Evolutionary conservation across 2,329 filamentous ascomycete species (phyloP), one percentile per base, ranked within the genome.

Genomic region (Hypoxylon sp.): DNA sequence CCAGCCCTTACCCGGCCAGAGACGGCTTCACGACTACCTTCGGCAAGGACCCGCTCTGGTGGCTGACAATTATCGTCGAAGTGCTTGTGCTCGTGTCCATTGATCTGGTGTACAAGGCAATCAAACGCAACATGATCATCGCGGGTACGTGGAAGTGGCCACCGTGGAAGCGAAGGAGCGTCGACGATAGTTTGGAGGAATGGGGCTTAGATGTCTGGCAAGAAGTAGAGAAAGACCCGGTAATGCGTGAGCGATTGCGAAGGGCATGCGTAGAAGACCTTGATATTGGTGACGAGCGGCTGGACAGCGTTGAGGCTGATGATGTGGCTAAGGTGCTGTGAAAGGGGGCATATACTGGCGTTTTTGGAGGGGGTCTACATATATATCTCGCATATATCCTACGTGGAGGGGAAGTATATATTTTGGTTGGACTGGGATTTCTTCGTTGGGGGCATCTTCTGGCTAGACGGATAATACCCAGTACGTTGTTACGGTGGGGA

Each of bases 31-130:
- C 85, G 5, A 67, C 77, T 12, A 77, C 79, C 0, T 92, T 88
- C 48, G 91, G 91, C 9, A 75, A 74, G 15, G 87, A 90, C 54
- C 71, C 82, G 0, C 73, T 81, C 1, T 95, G 91, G 88, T 96
- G 90, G 89, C 73, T 81, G 2, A 83, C 83, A 0, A 72, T 92
- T 2, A 75, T 92, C 32, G 72, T 89, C 17, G 81, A 86, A 2
- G 69, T 91, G 0, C 71, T 76, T 6, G 69, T 82, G 0, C 78
- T 89, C 3, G 74, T 86, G 8, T 69, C 84, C 8, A 76, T 91
- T 30, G 90, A 95, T 62, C 70, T 90, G 5, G 77, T 79, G 1
- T 80, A 86, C 53, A 82, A 77, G 53, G 70, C 74, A 1, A 51
- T 72, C 6, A 78, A 78, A 60, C 73, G 77, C 2, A 72, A 72